Evolutionary conservation across 2,329 filamentous ascomycete genomes (phyloP).

Genomic region (Lojkania enalia): DNA sequence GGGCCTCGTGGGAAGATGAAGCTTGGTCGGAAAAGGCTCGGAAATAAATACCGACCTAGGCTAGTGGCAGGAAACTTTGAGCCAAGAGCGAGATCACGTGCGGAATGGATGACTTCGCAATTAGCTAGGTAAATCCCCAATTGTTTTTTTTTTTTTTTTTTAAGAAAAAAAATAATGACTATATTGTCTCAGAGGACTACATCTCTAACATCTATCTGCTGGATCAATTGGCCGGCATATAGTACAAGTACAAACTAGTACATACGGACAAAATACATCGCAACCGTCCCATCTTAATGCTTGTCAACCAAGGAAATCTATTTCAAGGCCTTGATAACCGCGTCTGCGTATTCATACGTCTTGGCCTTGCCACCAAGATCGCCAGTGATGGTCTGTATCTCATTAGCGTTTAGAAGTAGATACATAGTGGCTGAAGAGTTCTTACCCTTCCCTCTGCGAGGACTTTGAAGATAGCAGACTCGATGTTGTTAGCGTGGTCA

Average conservation of each 20-base stretch:
- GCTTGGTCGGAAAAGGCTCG: no score
- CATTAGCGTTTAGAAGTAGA: conserved; percentile 15
- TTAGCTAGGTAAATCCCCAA: no score
- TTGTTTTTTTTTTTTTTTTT: no score
- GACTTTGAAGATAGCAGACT: conserved; percentile 93
- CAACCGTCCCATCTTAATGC: conserved; percentile 33
- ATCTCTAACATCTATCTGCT: no score
- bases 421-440: conserved; percentile 7
- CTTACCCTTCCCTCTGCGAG: conserved; percentile 89
- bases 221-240: conserved; percentile 34
- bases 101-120: no score
- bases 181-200: no score
- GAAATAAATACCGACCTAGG: no score
- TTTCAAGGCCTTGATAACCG: conserved; percentile 74
- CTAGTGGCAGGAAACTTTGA: no score
- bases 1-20: no score
- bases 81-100: no score
- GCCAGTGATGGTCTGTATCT: conserved; percentile 72
- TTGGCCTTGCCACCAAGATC: conserved; percentile 96
- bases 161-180: no score
- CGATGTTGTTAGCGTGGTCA: conserved; percentile 82
- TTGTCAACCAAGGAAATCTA: conserved; percentile 33
- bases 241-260: conserved; percentile 41
- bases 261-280: conserved; percentile 45
- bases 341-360: conserved; percentile 89